Percentiles rank a stretch among this genome's conserved stretches.
These are phyloP conservation scores for Curvularia sp. DNA, from an alignment of 2,329 filamentous ascomycete species.

Conservation along the genomic window DNA sequence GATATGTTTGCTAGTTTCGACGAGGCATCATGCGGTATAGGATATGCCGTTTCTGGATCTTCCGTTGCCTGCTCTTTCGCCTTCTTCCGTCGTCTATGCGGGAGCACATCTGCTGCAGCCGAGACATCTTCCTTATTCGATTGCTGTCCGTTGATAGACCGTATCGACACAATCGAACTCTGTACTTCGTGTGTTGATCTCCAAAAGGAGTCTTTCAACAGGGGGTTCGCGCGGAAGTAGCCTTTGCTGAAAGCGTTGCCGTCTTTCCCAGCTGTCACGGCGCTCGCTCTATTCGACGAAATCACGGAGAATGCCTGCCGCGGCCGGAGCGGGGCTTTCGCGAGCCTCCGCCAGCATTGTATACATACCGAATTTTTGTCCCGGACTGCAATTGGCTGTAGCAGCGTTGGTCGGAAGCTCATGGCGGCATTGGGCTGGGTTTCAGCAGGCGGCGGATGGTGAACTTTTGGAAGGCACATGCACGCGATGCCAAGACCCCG, in stretches of 20 bases:
- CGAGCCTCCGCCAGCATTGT: conserved; percentile 45
- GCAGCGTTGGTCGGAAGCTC: conserved; percentile 46
- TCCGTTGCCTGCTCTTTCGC: conserved; percentile 31
- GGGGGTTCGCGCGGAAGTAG: conserved; percentile 50
- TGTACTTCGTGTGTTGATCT: conserved; percentile 40
- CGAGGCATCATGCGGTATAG: conserved; percentile 64
- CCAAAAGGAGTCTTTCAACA: conserved; percentile 43
- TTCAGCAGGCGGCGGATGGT: conserved; percentile 6
- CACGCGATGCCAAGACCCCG: conserved; percentile 13
- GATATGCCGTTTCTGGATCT: conserved; percentile 38
- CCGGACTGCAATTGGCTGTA: conserved; percentile 37
- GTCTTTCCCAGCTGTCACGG: conserved; percentile 39
- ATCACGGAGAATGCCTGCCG: conserved; percentile 41
- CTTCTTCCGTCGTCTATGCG: conserved; percentile 46
- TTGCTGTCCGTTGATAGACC: conserved; percentile 15
- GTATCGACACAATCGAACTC: conserved; percentile 36
- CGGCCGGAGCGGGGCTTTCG: conserved; percentile 27
- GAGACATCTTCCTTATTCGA: conserved; percentile 18
- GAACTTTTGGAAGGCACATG: conserved; percentile 16
- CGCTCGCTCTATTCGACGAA: conserved; percentile 36
- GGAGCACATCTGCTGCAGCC: conserved; percentile 35
- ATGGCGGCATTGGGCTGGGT: conserved; percentile 40
- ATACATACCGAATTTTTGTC: conserved; percentile 43
- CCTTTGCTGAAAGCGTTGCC: conserved; percentile 46
- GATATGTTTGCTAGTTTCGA: conserved; percentile 65